Percentiles rank a stretch among this genome's conserved stretches.
phyloP scores from a whole-genome alignment of 2,329 filamentous ascomycete species.

The Cryphonectria japonica region DNA sequence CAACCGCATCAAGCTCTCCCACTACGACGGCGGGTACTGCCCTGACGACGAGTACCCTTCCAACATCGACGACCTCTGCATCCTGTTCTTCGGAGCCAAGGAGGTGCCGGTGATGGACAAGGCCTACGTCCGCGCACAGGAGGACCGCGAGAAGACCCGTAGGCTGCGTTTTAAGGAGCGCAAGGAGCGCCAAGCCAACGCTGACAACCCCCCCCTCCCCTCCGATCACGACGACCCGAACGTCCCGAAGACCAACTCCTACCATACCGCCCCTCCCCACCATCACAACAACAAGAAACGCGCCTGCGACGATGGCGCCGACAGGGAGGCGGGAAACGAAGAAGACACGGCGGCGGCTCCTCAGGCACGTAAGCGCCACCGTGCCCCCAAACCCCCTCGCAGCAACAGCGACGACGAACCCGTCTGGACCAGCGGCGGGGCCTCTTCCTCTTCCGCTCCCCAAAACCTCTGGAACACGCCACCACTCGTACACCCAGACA shows the following conservation, averaged over 20 bases:
- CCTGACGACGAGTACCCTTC: not conserved
- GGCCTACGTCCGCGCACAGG: slow-evolving; percentile 14
- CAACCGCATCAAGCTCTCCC: not conserved
- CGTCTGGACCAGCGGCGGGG: not conserved
- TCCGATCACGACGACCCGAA: not conserved
- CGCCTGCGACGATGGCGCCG: not conserved
- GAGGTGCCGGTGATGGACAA: slow-evolving; percentile 7
- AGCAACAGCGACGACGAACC: not conserved
- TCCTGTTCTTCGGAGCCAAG: not conserved
- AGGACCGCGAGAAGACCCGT: slow-evolving; percentile 20
- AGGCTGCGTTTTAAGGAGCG: slow-evolving; percentile 14
- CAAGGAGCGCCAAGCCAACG: not conserved
- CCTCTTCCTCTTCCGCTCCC: slow-evolving; percentile 36
- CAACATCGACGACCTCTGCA: not conserved
- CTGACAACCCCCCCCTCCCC: no score
- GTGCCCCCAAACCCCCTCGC: not conserved
- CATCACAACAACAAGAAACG: not conserved
- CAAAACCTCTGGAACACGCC: not conserved
- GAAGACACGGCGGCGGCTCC: not conserved
- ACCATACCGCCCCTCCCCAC: not conserved
- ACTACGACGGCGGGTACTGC: slow-evolving; percentile 5
- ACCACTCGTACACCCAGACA: slow-evolving; percentile 56
- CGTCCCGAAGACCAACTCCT: not conserved
- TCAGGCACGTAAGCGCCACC: not conserved
- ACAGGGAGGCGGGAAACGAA: not conserved